Conservation (phyloP, 2,329 filamentous ascomycete genomes). For the Dactylonectria estremocensis region DNA sequence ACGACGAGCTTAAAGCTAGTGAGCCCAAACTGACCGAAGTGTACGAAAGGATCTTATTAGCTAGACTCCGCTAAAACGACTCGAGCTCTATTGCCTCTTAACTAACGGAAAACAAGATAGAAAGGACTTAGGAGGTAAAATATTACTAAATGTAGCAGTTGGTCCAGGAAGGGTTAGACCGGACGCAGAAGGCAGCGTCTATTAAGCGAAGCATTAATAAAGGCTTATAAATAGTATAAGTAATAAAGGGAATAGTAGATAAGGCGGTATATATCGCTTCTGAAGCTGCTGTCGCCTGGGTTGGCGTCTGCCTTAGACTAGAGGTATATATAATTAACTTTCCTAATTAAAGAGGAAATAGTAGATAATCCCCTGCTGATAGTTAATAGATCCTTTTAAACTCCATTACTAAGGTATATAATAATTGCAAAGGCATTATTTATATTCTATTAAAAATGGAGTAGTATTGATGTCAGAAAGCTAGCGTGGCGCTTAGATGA, state of each 20-base stretch:
- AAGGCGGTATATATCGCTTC: slow-evolving; percentile 48
- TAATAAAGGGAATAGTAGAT: slow-evolving; percentile 45
- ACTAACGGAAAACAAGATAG: slow-evolving; percentile 30
- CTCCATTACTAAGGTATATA: background rate
- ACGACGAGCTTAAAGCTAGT: slow-evolving; percentile 34
- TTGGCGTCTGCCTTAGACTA: slow-evolving; percentile 52
- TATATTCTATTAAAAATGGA: background rate
- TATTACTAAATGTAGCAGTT: slow-evolving; percentile 50
- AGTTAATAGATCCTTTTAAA: background rate
- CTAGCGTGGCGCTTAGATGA: too few species aligned
- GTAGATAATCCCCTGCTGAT: slow-evolving; percentile 1
- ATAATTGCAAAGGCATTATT: background rate
- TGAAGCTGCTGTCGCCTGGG: slow-evolving; percentile 56
- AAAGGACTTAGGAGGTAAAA: slow-evolving; percentile 16
- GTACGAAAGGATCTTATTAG: slow-evolving; percentile 42
- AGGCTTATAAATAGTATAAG: slow-evolving; percentile 42
- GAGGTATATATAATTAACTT: slow-evolving; percentile 45
- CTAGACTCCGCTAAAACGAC: slow-evolving; percentile 25
- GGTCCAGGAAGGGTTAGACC: slow-evolving; percentile 47
- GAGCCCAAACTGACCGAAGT: slow-evolving; percentile 36
- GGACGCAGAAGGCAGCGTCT: slow-evolving; percentile 44
- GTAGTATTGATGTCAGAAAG: too few species aligned
- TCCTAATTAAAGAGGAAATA: background rate
- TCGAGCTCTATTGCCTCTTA: background rate
- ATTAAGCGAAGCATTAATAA: slow-evolving; percentile 45